These are phyloP conservation scores for Tylopilus plumbeoviolaceoides DNA, from an alignment of 768 basidiomycete species.

Conservation along the genomic window DNA sequence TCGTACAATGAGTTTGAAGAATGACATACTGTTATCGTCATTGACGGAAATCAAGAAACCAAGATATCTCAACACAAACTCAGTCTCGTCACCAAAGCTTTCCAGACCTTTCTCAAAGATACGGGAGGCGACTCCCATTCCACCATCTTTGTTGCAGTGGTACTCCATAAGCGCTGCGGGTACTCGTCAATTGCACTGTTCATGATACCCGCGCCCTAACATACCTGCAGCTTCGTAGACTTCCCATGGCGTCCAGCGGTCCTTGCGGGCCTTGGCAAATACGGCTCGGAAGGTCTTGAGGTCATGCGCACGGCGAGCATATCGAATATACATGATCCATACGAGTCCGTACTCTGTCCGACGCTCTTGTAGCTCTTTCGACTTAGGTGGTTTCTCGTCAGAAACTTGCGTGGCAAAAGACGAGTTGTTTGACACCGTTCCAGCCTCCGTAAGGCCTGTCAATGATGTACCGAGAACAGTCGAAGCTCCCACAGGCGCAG, in stretches of 20 bases:
- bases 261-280: constrained; percentile 79
- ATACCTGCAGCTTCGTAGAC: constrained; percentile 89
- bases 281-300: constrained; percentile 72
- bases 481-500: constrained; percentile 24
- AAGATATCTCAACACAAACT: constrained; percentile 86
- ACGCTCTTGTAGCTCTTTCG: constrained; percentile 50
- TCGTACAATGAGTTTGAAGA: background rate
- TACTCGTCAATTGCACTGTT: constrained; percentile 4
- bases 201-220: background rate
- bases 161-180: constrained; percentile 87
- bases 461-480: constrained; percentile 6
- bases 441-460: constrained; percentile 25
- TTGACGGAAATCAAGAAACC: constrained; percentile 92
- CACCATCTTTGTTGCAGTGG: constrained; percentile 76
- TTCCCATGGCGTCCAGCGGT: constrained; percentile 81
- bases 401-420: constrained; percentile 49
- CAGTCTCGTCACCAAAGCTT: constrained; percentile 72
- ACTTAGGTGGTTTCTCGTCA: constrained; percentile 51
- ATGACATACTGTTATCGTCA: constrained; percentile 83
- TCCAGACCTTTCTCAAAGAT: constrained; percentile 95
- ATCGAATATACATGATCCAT: constrained; percentile 92
- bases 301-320: constrained; percentile 83
- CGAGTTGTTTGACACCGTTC: constrained; percentile 37
- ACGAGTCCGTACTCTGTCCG: constrained; percentile 73
- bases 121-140: constrained; percentile 70